A percentile compares a stretch with the other conserved stretches of the same genome.
Conservation (phyloP, 495 filamentous ascomycete genomes). For the Penicillium waksmanii region DNA sequence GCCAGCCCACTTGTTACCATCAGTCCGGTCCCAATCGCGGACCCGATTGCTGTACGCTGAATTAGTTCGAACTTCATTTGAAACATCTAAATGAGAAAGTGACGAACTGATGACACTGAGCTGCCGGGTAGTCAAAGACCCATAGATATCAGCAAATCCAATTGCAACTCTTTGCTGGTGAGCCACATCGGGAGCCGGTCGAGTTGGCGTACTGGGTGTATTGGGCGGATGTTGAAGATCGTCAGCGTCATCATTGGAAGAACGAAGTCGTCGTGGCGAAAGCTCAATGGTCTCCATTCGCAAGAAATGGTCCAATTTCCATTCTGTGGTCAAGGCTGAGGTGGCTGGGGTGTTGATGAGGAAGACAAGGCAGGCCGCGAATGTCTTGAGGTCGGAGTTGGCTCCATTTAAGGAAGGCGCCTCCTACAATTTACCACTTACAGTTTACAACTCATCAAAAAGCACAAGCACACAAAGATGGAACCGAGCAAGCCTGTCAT, state of each 20-base stretch:
- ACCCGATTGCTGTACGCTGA: conserved; percentile 65
- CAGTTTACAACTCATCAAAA: too few species aligned
- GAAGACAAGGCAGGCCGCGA: neutral
- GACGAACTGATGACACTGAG: conserved; percentile 69
- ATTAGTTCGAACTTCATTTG: conserved; percentile 11
- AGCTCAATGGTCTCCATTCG: conserved; percentile 12
- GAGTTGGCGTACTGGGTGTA: neutral
- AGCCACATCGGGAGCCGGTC: neutral
- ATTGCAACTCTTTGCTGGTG: conserved; percentile 8
- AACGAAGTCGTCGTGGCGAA: conserved; percentile 14
- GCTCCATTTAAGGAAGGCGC: neutral
- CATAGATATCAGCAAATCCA: conserved; percentile 49
- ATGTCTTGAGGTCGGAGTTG: neutral
- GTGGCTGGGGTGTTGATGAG: neutral
- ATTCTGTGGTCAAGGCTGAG: neutral
- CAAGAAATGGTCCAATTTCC: neutral
- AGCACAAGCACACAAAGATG: neutral
- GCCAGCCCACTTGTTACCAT: conserved; percentile 65
- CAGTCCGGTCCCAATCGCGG: conserved; percentile 77
- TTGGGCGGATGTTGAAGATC: neutral
- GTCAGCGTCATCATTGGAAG: conserved; percentile 9
- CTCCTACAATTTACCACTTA: neutral
- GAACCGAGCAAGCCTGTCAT: conserved; percentile 9
- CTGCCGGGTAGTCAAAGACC: conserved; percentile 66
- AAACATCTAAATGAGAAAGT: neutral